Base-by-base conservation (phyloP, 306 rosid species). In the Mimosa bimucronata region DNA sequence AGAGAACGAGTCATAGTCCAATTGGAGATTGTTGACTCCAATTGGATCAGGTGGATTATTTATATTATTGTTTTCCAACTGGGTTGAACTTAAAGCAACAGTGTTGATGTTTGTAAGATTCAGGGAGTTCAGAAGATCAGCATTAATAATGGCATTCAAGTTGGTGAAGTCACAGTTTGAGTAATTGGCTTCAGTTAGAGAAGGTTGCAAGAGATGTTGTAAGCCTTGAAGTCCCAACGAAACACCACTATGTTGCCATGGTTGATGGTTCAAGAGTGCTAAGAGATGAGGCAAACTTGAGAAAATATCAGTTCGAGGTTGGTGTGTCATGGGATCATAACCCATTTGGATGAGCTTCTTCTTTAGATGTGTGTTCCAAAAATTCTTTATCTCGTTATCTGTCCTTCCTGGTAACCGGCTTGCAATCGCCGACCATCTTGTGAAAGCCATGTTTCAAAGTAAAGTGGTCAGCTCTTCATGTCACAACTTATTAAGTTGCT, bases 221-320 rank as follows among this genome's bases (percentile, higher is more conserved):
- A 88, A 76, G 83, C 80, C 86, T 53, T 93, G 91, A 78, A 88
- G 83, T 74, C 66, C 89, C 53, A 92, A 72, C 7, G 30, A 61
- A 28, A 37, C 55, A 61, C 87, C 85, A 9, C 85, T 88, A 41
- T 84, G 92, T 74, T 92, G 88, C 88, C 86, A 90, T 55, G 84
- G 73, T 12, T 77, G 79, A 30, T 66, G 76, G 34, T 88, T 87
- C 46, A 89, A 53, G 13, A 91, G 58, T 37, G 94, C 94, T 67
- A 93, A 50, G 73, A 93, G 91, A 68, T 87, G 89, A 73, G 94
- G 88, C 75, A 93, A 81, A 74, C 88, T 87, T 3, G 97, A 84
- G 64, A 91, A 87, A 73, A 92, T 74, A 53, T 92, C 97, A 1
- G 86, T 83, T 68, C 94, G 77, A 14, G 86, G 86, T 44, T 79